Evolutionary conservation across 1,284 basidiomycete genomes (phyloP).

Genomic region (Crepidotus sp.): DNA sequence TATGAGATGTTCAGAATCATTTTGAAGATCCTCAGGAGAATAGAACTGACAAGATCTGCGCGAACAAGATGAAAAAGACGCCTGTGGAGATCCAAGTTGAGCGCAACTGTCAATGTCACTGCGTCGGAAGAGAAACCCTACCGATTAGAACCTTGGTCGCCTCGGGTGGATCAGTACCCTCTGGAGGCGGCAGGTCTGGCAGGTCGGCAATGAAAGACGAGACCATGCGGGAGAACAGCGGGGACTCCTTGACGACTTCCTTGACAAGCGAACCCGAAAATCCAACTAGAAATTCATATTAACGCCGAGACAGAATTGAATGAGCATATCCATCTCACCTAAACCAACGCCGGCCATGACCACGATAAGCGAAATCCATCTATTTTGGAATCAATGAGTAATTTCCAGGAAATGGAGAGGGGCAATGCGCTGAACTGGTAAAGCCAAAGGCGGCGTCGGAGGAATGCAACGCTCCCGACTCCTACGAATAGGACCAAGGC

Average conservation of each 20-base stretch:
- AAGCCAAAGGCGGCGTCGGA: conserved; percentile 70
- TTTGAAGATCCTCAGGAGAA: conserved; percentile 19
- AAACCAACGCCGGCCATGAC: conserved; percentile 89
- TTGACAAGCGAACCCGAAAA: conserved; percentile 84
- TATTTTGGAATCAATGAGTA: conserved; percentile 22
- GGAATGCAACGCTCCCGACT: conserved; percentile 85
- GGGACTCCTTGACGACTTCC: conserved; percentile 48
- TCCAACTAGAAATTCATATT: conserved; percentile 46
- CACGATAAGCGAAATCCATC: conserved; percentile 86
- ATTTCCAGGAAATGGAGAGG: conserved; percentile 2
- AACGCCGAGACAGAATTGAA: conserved; percentile 64
- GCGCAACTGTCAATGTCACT: not conserved
- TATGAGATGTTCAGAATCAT: conserved; percentile 24
- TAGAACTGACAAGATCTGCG: conserved; percentile 83
- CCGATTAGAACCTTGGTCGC: conserved; percentile 61
- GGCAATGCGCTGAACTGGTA: conserved; percentile 59
- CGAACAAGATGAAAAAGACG: conserved; percentile 87
- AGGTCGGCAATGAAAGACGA: conserved; percentile 20
- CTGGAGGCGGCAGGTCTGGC: conserved; percentile 25
- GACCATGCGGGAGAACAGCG: conserved; percentile 23
- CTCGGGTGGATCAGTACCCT: conserved; percentile 46
- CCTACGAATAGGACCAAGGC: conserved; percentile 97
- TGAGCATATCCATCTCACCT: conserved; percentile 66
- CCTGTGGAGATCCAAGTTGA: conserved; percentile 35
- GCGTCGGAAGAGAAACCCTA: conserved; percentile 26